Conservation (phyloP, 305 asterid species). For the Fraxinus greggii region DNA sequence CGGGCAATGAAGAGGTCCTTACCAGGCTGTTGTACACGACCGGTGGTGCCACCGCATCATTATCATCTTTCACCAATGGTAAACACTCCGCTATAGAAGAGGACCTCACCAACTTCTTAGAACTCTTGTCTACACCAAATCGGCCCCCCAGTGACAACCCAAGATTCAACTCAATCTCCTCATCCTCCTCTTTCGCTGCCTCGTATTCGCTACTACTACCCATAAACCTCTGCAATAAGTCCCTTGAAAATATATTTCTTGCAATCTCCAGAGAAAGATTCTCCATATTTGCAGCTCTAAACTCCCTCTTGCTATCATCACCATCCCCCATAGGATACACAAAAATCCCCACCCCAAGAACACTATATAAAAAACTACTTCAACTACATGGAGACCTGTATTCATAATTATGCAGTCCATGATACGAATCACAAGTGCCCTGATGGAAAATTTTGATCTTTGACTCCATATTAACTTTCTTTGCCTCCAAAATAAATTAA, state of each 20-base stretch:
- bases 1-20: slow-evolving; percentile 81
- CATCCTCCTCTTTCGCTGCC: slow-evolving; percentile 27
- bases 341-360: slow-evolving; percentile 5
- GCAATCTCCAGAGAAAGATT: slow-evolving; percentile 53
- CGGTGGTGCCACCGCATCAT: slow-evolving; percentile 35
- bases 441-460: slow-evolving; percentile 35
- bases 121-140: slow-evolving; percentile 80
- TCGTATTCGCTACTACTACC: slow-evolving; percentile 38
- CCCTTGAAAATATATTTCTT: slow-evolving; percentile 51
- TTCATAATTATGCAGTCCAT: slow-evolving; percentile 30
- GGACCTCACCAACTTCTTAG: slow-evolving; percentile 56
- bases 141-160: slow-evolving; percentile 91
- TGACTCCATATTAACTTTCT: slow-evolving; percentile 48
- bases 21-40: slow-evolving; percentile 38
- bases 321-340: slow-evolving; percentile 50
- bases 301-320: slow-evolving; percentile 37
- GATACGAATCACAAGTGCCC: slow-evolving; percentile 44
- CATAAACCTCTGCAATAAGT: slow-evolving; percentile 69
- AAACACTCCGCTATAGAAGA: slow-evolving; percentile 75
- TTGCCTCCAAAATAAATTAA: slow-evolving; percentile 28
- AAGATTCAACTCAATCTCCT: slow-evolving; percentile 75
- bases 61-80: slow-evolving; percentile 66
- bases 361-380: not conserved
- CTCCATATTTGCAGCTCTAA: slow-evolving; percentile 56
- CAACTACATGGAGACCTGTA: slow-evolving; percentile 14